Evolutionary conservation across 2,329 filamentous ascomycete genomes (phyloP), one percentile per base, ranked within the genome.

Genomic region (Aspergillaceae sp.): DNA sequence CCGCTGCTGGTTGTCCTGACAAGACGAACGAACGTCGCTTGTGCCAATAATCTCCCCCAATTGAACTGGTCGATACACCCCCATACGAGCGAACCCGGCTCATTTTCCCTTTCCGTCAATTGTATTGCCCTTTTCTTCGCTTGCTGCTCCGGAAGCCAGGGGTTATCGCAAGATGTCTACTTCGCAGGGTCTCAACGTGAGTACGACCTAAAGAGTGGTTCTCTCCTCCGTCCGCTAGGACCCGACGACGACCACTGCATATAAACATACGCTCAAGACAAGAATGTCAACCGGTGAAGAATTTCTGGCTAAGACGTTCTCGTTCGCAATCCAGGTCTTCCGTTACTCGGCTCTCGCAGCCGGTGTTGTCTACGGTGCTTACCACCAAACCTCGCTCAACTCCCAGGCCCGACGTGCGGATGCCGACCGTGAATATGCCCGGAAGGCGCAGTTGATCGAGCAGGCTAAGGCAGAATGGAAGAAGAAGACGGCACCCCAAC

Each of bases 361-460:
- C 64, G 92, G 92, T 68, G 75, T 97, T 67, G 84, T 95, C 74
- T 98, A 98, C 77, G 92, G 92, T 70, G 82, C 95, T 76, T 87
- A 84, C 72, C 91, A 95, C 77, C 92, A 98, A 76, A 78, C 84
- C 65, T 79, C 81, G 52, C 84, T 98, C 70, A 83, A 74, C 58
- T 71, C 86, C 47, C 71, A 79, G 62, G 82, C 89, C 64, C 86
- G 83, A 73, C 72, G 78, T 51, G 76, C 82, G 57, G 80, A 83
- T 60, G 78, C 80, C 61, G 75, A 94, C 71, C 81, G 82, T 66
- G 87, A 95, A 69, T 97, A 91, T 69, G 78, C 90, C 66, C 85
- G 87, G 74, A 94, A 97, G 79, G 80, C 89, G 73, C 80, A 83
- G 60, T 78, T 97, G 77, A 97, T 98, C 76, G 75, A 86, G 63